Conservation (phyloP, 495 filamentous ascomycete genomes). For the Annulohypoxylon nitens region DNA sequence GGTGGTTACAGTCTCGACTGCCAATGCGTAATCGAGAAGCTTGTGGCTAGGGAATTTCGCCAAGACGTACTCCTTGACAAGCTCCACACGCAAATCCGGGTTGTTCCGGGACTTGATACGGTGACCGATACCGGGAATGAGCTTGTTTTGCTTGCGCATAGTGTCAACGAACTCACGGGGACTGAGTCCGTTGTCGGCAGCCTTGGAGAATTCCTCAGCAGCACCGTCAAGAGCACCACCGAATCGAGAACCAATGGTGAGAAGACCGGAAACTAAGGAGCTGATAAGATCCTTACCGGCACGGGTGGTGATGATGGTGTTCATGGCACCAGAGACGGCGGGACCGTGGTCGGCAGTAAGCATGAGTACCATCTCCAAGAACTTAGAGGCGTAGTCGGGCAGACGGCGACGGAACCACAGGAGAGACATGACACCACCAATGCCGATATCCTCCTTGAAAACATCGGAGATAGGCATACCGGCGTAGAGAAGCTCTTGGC, state of each 20-base stretch:
- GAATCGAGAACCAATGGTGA: conserved; percentile 98
- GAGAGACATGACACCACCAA: conserved; percentile 99
- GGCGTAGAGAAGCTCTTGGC: conserved; percentile 97
- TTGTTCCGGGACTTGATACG: conserved; percentile 99
- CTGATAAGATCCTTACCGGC: conserved; percentile 98
- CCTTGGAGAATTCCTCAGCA: conserved; percentile 98
- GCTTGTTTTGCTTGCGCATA: conserved; percentile 99
- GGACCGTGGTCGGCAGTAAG: conserved; percentile 99
- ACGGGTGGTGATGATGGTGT: conserved; percentile 99
- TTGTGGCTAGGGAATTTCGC: conserved; percentile 97
- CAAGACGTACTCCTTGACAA: conserved; percentile 98
- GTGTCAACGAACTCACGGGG: conserved; percentile 98
- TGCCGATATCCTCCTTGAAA: conserved; percentile 98
- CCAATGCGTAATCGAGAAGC: conserved; percentile 97
- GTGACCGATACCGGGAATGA: conserved; percentile 99
- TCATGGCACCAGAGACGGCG: conserved; percentile 99
- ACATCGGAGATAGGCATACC: conserved; percentile 99
- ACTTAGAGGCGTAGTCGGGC: conserved; percentile 95
- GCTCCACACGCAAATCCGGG: conserved; percentile 98
- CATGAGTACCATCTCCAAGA: conserved; percentile 99
- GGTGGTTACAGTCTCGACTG: conserved; percentile 97
- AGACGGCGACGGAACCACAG: conserved; percentile 99
- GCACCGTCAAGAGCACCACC: conserved; percentile 98
- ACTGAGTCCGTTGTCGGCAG: conserved; percentile 96
- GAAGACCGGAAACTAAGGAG: conserved; percentile 92